Base-by-base conservation (phyloP, 176 grass and related monocot genomes). In the Oryza punctata region DNA sequence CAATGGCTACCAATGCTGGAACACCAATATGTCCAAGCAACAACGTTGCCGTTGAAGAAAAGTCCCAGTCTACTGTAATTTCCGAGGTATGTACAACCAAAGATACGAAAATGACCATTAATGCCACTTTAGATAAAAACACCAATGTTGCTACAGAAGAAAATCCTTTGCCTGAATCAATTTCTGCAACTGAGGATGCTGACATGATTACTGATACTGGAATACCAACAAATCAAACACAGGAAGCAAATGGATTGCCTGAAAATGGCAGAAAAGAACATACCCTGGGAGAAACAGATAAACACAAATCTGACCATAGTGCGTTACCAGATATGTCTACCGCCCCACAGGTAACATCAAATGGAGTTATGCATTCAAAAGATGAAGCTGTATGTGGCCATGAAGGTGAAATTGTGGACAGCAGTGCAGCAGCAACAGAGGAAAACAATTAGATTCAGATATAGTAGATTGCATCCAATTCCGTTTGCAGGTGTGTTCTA, bases 401-500 rank as follows among this genome's bases (percentile, higher is more conserved):
- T 84, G 75, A 67, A 67, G 57, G 44, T 67, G 82, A 87, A 84
- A 75, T 77, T 82, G 75, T 72, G 35, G 23, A 12, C 86, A 43
- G 16, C 65, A 87, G 49, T 35, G 60, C 30, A 41, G 82, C 74
- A 84, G 54, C 75, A 86, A 82, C 37, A 78, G 47, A 79, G 83
- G 69, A 77, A 63, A 74, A 59, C 71, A 89, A 79, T 25, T 91
- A 91, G 76, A 79, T 82, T 73, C 72, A 49, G 67, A 83, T 28
- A 78, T 35, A 54, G 65, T 80, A 89, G 68, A 73, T 71, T 67
- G 73, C 72, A 80, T 85, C 73, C 50, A 28, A 82, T 84, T 94
- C 85, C 80, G 65, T 91, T 85, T 87, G 67, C 76, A 89, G 86
- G 92, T 91, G 28, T 83, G 78, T 91, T 80, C 86, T 24, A 74